These are phyloP conservation scores for Linnemannia exigua DNA, from an alignment of 192 early-diverging fungal genomes.

Conservation along the genomic window DNA sequence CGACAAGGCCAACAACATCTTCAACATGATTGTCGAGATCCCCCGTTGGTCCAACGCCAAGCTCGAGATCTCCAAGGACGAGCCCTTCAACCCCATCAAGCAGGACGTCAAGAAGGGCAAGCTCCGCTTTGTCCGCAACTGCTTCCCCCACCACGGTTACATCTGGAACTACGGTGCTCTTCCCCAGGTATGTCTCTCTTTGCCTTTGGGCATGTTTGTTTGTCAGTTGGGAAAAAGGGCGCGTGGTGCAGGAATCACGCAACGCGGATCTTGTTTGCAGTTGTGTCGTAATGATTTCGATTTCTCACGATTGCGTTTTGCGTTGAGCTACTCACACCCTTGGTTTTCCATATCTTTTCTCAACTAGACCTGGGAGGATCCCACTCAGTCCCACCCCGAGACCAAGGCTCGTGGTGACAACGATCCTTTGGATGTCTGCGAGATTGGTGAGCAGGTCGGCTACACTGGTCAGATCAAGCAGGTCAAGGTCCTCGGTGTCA, in stretches of 20 bases:
- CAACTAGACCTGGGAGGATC: constrained; percentile 98
- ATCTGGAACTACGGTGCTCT: constrained; percentile 99
- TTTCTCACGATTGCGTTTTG: not conserved
- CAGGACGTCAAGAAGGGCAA: constrained; percentile 99
- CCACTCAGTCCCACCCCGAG: constrained; percentile 88
- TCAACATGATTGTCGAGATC: constrained; percentile 99
- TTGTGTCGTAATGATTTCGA: not conserved
- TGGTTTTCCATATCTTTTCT: not conserved
- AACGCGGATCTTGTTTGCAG: not conserved
- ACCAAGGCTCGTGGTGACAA: constrained; percentile 98
- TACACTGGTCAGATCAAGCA: constrained; percentile 97
- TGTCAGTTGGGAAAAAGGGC: not conserved
- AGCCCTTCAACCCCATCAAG: constrained; percentile 98
- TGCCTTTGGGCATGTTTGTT: too few species aligned
- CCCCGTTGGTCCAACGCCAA: constrained; percentile 99
- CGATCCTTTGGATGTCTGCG: constrained; percentile 97
- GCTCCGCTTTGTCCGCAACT: constrained; percentile 97
- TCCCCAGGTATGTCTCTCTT: constrained; percentile 82
- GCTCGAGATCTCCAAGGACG: constrained; percentile 97
- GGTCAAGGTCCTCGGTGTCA: constrained; percentile 98
- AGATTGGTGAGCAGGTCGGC: constrained; percentile 97
- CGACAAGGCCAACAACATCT: constrained; percentile 89
- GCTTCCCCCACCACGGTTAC: constrained; percentile 99
- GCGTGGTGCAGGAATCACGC: not conserved
- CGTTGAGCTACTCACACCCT: not conserved